Conservation (phyloP, 78 protist species). For the Polysphondylium violaceum region DNA sequence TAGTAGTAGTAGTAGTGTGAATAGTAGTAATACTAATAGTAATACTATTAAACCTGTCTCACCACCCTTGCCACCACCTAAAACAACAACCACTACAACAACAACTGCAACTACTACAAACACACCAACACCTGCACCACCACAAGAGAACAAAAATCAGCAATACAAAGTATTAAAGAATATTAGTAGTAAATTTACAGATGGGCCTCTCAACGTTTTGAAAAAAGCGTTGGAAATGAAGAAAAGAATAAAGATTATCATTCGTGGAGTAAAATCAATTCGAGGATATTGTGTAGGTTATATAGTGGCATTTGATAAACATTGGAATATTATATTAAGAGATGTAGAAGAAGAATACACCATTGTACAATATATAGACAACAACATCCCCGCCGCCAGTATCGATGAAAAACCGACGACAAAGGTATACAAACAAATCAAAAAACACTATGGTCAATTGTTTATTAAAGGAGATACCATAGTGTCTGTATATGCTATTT, state of each 20-base stretch:
- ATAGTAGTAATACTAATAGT: too few species aligned
- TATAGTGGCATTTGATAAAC: constrained; percentile 63
- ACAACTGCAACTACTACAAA: background rate
- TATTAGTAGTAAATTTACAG: constrained; percentile 42
- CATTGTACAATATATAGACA: background rate
- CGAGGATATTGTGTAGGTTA: constrained; percentile 52
- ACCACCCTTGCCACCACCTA: background rate
- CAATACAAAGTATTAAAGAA: constrained; percentile 29
- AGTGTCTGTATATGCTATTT: constrained; percentile 31
- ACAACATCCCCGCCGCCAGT: constrained; percentile 1
- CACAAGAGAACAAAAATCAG: background rate
- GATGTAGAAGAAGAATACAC: constrained; percentile 68
- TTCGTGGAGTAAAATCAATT: constrained; percentile 32
- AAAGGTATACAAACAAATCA: background rate
- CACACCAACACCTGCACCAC: background rate
- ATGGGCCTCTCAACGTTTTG: constrained; percentile 48
- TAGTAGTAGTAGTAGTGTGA: too few species aligned
- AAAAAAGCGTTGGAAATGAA: constrained; percentile 31
- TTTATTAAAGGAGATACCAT: constrained; percentile 63
- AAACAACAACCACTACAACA: background rate
- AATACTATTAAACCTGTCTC: background rate
- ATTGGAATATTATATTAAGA: constrained; percentile 35
- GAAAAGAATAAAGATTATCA: constrained; percentile 6
- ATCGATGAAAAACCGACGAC: background rate
- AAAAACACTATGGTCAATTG: constrained; percentile 63